phyloP scores from a whole-genome alignment of 1,284 basidiomycete genomes.

The Gymnopus androsaceus region DNA sequence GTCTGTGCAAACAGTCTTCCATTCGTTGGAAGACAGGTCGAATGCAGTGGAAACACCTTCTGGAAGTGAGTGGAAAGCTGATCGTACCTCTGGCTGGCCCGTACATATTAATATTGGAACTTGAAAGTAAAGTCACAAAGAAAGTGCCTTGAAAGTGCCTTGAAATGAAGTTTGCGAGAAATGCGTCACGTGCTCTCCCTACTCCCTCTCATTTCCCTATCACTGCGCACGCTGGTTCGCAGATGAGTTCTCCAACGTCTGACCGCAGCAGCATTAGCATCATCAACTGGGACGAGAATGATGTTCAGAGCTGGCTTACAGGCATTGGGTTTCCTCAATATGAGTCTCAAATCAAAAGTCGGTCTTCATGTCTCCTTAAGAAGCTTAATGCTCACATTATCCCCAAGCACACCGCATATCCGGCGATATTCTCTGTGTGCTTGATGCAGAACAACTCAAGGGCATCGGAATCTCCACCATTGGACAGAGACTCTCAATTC shows the following conservation, averaged over 20 bases:
- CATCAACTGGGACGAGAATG: conserved; percentile 80
- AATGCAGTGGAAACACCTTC: too few relatives aligned
- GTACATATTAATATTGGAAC: too few relatives aligned
- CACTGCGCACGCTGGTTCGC: background rate
- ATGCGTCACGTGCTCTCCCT: too few relatives aligned
- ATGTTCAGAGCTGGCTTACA: conserved; percentile 77
- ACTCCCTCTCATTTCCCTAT: background rate
- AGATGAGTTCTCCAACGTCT: conserved; percentile 38
- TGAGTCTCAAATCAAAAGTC: conserved; percentile 70
- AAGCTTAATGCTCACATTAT: conserved; percentile 15
- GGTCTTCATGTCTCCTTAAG: conserved; percentile 23
- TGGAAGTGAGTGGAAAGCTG: too few relatives aligned
- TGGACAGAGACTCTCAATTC: conserved; percentile 85
- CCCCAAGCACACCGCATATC: conserved; percentile 83
- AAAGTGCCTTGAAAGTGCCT: too few relatives aligned
- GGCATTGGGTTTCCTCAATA: conserved; percentile 82
- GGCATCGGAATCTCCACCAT: conserved; percentile 83
- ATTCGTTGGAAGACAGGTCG: too few relatives aligned
- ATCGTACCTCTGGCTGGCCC: too few relatives aligned
- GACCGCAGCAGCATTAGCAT: conserved; percentile 61
- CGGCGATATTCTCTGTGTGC: conserved; percentile 82
- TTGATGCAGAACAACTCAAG: conserved; percentile 82
- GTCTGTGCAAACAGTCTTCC: too few relatives aligned
- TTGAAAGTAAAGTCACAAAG: too few relatives aligned
- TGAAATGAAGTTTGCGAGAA: too few relatives aligned